Evolutionary conservation across 2,329 filamentous ascomycete species (phyloP).

Genomic region (Colletotrichum godetiae): DNA sequence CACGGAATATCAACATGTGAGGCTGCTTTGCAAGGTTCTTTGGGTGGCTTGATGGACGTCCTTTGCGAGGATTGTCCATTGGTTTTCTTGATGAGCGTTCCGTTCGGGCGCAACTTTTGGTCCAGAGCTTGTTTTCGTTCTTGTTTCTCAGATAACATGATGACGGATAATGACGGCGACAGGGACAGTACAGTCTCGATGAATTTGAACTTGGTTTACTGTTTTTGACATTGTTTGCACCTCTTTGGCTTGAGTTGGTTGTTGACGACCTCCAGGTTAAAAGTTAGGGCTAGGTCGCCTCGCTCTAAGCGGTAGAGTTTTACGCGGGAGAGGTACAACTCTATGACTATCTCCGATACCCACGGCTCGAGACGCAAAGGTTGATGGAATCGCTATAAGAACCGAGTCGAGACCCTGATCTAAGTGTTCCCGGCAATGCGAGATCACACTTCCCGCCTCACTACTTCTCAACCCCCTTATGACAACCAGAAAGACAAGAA

Average conservation of each 20-base stretch:
- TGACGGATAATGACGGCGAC: constrained; percentile 29
- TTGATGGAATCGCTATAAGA: not conserved
- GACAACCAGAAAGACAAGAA: not conserved
- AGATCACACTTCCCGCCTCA: not conserved
- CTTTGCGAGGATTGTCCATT: not conserved
- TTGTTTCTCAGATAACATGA: constrained; percentile 33
- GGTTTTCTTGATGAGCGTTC: constrained; percentile 21
- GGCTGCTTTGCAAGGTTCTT: constrained; percentile 37
- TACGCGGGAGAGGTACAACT: not conserved
- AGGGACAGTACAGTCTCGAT: not conserved
- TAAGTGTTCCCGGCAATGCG: not conserved
- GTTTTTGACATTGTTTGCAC: not conserved
- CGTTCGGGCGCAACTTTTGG: constrained; percentile 17
- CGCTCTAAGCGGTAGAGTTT: not conserved
- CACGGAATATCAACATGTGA: constrained; percentile 59
- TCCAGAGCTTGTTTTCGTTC: constrained; percentile 6
- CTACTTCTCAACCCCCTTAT: not conserved
- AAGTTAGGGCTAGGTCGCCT: not conserved
- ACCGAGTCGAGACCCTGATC: not conserved
- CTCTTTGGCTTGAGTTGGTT: not conserved
- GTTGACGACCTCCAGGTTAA: not conserved
- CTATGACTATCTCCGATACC: not conserved
- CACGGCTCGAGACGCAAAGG: not conserved
- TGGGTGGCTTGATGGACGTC: constrained; percentile 31
- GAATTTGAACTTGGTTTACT: not conserved